These are phyloP conservation scores for Cicer cuneatum DNA, from an alignment of 306 rosid species.

Conservation along the genomic window DNA sequence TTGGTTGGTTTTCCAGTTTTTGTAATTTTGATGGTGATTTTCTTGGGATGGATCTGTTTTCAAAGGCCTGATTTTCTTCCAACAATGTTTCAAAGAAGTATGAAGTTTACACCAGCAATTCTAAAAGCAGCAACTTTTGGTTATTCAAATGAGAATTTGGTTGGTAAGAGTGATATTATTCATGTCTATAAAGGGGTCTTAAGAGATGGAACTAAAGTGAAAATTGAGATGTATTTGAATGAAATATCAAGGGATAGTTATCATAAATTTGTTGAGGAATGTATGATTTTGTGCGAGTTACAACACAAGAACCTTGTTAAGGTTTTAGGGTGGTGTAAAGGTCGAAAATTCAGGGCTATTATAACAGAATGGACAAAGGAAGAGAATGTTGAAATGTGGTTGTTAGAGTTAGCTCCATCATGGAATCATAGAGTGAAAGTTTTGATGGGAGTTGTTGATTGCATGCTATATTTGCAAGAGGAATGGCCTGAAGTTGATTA, in stretches of 20 bases:
- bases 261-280: constrained; percentile 53
- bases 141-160: constrained; percentile 54
- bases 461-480: constrained; percentile 62
- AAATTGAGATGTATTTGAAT: constrained; percentile 66
- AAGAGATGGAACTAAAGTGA: constrained; percentile 64
- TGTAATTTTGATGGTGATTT: constrained; percentile 58
- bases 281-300: constrained; percentile 56
- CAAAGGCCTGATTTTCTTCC: constrained; percentile 73
- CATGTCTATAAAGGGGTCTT: constrained; percentile 63
- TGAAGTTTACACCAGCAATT: constrained; percentile 57
- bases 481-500: constrained; percentile 74
- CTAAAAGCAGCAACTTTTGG: constrained; percentile 65
- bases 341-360: constrained; percentile 58
- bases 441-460: constrained; percentile 61
- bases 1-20: constrained; percentile 64
- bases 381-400: constrained; percentile 58
- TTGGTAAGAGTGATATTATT: constrained; percentile 62
- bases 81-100: constrained; percentile 45
- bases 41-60: constrained; percentile 62
- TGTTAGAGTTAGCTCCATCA: constrained; percentile 51
- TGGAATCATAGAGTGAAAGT: constrained; percentile 69
- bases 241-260: constrained; percentile 48
- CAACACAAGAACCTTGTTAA: constrained; percentile 60
- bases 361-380: constrained; percentile 62
- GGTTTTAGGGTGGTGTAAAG: constrained; percentile 70